A percentile compares a stretch with the other conserved stretches of the same genome.
phyloP scores from a whole-genome alignment of 1,139 yeast species.

The Saccharomyces hybrid region DNA sequence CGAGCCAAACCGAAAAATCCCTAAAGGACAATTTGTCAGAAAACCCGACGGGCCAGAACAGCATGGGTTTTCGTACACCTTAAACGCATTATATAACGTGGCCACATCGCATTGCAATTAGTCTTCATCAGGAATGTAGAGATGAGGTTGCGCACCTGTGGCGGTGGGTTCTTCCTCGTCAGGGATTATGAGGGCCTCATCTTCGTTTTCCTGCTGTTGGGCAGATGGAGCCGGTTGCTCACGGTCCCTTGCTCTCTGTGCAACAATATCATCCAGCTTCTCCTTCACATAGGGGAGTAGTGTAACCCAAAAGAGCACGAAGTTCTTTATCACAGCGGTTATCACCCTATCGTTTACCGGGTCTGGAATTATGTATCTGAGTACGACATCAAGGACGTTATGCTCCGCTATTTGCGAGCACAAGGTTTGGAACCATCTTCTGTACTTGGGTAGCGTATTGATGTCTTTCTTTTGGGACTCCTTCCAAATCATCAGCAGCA shows the following conservation, averaged over 20 bases:
- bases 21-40: not conserved
- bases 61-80: not conserved
- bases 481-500: constrained; percentile 3
- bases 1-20: constrained; percentile 1
- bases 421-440: constrained; percentile 2
- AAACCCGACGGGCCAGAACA: constrained; percentile 1
- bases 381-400: constrained; percentile 10
- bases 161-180: not conserved
- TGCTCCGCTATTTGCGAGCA: constrained; percentile 5
- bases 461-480: constrained; percentile 2
- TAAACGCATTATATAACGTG: not conserved
- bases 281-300: constrained; percentile 18
- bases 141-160: not conserved
- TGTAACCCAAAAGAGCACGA: constrained; percentile 18
- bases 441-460: not conserved
- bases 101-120: not conserved
- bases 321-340: constrained; percentile 16
- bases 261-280: constrained; percentile 13
- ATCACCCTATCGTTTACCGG: constrained; percentile 17
- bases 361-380: constrained; percentile 20
- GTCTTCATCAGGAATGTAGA: not conserved
- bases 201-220: constrained; percentile 5
- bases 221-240: not conserved
- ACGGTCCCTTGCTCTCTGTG: constrained; percentile 7
- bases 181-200: not conserved